Evolutionary conservation across 106 monocot genomes (phyloP).

Genomic region (Allium sativum): DNA sequence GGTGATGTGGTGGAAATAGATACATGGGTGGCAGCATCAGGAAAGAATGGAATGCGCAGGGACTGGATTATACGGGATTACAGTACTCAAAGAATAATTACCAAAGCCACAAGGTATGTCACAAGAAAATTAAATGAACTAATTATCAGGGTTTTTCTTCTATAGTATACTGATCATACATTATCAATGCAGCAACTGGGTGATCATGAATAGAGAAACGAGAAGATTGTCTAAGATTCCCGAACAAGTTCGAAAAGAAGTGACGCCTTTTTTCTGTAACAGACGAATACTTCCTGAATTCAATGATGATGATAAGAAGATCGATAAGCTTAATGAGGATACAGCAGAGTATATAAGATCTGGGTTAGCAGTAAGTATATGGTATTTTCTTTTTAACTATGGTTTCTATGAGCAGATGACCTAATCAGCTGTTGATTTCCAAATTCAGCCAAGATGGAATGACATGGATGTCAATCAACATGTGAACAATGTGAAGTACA

Average conservation of each 20-base stretch:
- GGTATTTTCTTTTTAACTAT: not conserved
- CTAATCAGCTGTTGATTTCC: too few species aligned
- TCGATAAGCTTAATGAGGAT: conserved; percentile 37
- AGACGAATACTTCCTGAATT: conserved; percentile 10
- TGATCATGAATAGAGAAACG: conserved; percentile 56
- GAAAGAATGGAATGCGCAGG: conserved; percentile 58
- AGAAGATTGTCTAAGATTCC: conserved; percentile 47
- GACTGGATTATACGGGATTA: conserved; percentile 50
- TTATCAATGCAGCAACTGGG: conserved; percentile 43
- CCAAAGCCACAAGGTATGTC: conserved; percentile 31
- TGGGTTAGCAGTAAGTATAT: conserved; percentile 33
- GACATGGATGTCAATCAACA: conserved; percentile 60
- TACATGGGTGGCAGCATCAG: conserved; percentile 47
- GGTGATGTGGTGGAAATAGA: conserved; percentile 63
- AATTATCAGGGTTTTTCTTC: not conserved
- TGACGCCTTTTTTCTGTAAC: conserved; percentile 32
- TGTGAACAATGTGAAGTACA: conserved; percentile 66
- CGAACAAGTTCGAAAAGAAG: conserved; percentile 40
- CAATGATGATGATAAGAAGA: conserved; percentile 4
- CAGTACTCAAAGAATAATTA: conserved; percentile 14
- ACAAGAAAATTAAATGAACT: not conserved
- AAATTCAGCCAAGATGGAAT: conserved; percentile 44
- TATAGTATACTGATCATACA: not conserved
- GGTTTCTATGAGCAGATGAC: too few species aligned
- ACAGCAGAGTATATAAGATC: conserved; percentile 40